These are phyloP conservation scores for Verticillium zaregamsianum DNA, from an alignment of 2,329 filamentous ascomycete genomes.

Conservation along the genomic window DNA sequence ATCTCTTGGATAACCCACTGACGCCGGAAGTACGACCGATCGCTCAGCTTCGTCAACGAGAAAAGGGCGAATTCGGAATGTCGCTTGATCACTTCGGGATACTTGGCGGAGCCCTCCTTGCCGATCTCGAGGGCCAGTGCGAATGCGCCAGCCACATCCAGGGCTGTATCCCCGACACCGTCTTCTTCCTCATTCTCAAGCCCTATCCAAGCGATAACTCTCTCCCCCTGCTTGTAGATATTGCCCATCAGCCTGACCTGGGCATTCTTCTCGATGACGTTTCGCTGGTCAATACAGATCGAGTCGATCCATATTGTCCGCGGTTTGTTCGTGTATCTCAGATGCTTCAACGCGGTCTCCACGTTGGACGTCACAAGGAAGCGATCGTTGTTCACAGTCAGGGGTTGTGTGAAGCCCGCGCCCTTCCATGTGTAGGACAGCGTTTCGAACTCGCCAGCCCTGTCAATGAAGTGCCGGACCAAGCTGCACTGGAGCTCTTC, in stretches of 20 bases:
- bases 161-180: neutral
- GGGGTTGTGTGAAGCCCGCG: neutral
- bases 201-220: conserved; percentile 16
- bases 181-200: conserved; percentile 5
- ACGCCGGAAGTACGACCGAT: conserved; percentile 16
- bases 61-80: neutral
- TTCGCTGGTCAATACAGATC: conserved; percentile 24
- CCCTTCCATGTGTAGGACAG: conserved; percentile 18
- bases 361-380: neutral
- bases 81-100: neutral
- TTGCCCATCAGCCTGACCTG: conserved; percentile 23
- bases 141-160: neutral
- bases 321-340: neutral
- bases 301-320: conserved; percentile 22
- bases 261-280: conserved; percentile 18
- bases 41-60: neutral
- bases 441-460: conserved; percentile 7
- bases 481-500: neutral
- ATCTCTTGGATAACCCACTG: conserved; percentile 21
- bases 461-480: neutral
- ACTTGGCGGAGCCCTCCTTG: neutral
- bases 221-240: conserved; percentile 16
- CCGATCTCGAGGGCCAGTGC: neutral
- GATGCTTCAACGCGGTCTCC: conserved; percentile 1
- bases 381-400: conserved; percentile 2